phyloP scores from a whole-genome alignment of 2,329 filamentous ascomycete genomes.

The Phoma sp. region DNA sequence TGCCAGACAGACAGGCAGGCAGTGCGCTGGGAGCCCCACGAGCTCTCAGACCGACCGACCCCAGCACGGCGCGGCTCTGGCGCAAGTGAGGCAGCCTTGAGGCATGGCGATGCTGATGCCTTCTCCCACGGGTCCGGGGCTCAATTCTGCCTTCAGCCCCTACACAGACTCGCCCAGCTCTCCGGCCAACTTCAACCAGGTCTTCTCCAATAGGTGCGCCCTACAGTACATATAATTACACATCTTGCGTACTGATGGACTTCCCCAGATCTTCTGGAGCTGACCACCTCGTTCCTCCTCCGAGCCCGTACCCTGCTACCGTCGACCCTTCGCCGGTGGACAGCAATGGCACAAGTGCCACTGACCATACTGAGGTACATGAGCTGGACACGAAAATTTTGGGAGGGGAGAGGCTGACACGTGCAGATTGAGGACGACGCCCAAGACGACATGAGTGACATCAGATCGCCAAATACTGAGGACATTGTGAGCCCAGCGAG shows the following conservation, averaged over 20 bases:
- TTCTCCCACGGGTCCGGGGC: slow-evolving; percentile 42
- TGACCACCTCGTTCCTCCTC: slow-evolving; percentile 55
- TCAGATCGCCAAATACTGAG: slow-evolving; percentile 46
- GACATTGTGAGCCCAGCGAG: slow-evolving; percentile 45
- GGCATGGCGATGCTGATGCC: slow-evolving; percentile 55
- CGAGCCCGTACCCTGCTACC: slow-evolving; percentile 63
- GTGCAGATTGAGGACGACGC: slow-evolving; percentile 74
- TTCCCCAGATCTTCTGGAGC: slow-evolving; percentile 52
- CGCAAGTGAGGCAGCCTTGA: slow-evolving; percentile 29
- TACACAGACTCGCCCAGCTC: slow-evolving; percentile 59
- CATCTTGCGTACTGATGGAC: slow-evolving; percentile 34
- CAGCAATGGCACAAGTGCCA: slow-evolving; percentile 81
- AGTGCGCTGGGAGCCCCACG: slow-evolving; percentile 13
- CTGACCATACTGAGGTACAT: slow-evolving; percentile 73
- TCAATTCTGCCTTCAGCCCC: slow-evolving; percentile 57
- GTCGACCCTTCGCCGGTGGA: slow-evolving; percentile 85
- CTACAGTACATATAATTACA: too few species aligned
- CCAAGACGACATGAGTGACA: slow-evolving; percentile 55
- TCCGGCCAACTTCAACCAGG: slow-evolving; percentile 52
- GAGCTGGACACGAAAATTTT: neutral
- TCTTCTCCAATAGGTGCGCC: slow-evolving; percentile 52
- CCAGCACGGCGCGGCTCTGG: slow-evolving; percentile 29
- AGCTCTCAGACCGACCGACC: slow-evolving; percentile 9
- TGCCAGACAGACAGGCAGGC: slow-evolving; percentile 16
- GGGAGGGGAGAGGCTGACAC: slow-evolving; percentile 23